Percentiles rank a stretch among this genome's conserved stretches.
phyloP scores from a whole-genome alignment of 352 stramenopile species.

The Globisporangium megalacanthum region DNA sequence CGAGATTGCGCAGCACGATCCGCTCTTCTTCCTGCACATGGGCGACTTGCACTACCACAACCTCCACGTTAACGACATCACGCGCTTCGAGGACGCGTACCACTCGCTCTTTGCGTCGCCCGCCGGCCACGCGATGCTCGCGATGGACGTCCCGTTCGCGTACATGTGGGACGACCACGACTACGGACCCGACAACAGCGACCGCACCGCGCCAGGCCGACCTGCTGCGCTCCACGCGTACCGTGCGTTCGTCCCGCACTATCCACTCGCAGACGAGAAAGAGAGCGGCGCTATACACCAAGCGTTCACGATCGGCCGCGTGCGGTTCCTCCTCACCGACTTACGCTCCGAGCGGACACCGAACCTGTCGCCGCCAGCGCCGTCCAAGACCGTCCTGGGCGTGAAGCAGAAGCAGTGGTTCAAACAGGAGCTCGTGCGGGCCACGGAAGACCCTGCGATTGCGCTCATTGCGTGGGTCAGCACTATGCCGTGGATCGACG shows the following conservation, averaged over 20 bases:
- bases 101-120: conserved; percentile 69
- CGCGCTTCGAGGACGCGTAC: conserved; percentile 55
- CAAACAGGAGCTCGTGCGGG: conserved; percentile 64
- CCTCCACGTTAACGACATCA: conserved; percentile 56
- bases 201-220: conserved; percentile 64
- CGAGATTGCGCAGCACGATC: conserved; percentile 51
- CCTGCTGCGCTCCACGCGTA: conserved; percentile 75
- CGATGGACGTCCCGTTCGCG: conserved; percentile 76
- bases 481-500: conserved; percentile 86
- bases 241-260: conserved; percentile 79
- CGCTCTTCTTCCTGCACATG: conserved; percentile 87
- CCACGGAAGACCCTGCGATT: conserved; percentile 44
- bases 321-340: conserved; percentile 84
- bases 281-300: conserved; percentile 46
- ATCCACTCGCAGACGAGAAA: conserved; percentile 23
- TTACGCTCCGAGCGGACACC: conserved; percentile 67
- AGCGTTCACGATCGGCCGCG: conserved; percentile 79
- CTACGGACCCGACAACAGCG: conserved; percentile 86
- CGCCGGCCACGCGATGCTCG: conserved; percentile 63
- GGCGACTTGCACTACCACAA: conserved; percentile 88
- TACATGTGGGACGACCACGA: conserved; percentile 93
- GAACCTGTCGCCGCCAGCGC: conserved; percentile 51
- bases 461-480: conserved; percentile 81
- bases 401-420: conserved; percentile 86
- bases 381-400: conserved; percentile 82